These are phyloP conservation scores for Amylostereum areolatum DNA, from an alignment of 1,284 basidiomycete species.

Conservation along the genomic window DNA sequence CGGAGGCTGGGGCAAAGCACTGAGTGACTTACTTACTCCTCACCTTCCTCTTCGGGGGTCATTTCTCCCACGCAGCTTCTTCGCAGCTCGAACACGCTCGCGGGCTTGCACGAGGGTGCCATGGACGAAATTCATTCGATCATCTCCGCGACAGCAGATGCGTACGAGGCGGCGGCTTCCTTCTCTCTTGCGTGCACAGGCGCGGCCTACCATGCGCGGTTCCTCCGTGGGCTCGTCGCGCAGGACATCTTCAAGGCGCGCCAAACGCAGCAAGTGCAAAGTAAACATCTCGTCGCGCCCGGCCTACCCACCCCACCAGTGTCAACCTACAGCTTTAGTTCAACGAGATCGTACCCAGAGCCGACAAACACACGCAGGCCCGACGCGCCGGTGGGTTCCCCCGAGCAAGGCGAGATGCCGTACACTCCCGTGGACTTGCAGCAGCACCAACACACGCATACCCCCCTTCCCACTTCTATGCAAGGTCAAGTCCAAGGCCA, in stretches of 20 bases:
- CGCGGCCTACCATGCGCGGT: slow-evolving; percentile 67
- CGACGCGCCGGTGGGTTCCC: no score
- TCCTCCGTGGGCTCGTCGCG: slow-evolving; percentile 63
- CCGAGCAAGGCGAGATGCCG: no score
- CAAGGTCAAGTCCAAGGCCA: slow-evolving; percentile 2
- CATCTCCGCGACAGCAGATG: slow-evolving; percentile 65
- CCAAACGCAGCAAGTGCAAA: slow-evolving; percentile 14
- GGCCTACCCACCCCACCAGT: neutral
- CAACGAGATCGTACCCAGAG: no score
- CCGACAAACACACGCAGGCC: no score
- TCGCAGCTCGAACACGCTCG: slow-evolving; percentile 48
- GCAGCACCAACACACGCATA: slow-evolving; percentile 2
- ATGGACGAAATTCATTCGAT: slow-evolving; percentile 55
- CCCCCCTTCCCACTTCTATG: neutral
- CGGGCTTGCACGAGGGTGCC: slow-evolving; percentile 50
- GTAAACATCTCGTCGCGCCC: slow-evolving; percentile 5
- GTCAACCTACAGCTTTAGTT: slow-evolving; percentile 2
- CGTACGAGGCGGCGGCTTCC: slow-evolving; percentile 63
- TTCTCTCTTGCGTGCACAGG: slow-evolving; percentile 54
- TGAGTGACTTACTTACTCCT: neutral
- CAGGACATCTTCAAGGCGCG: slow-evolving; percentile 54
- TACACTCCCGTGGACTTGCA: neutral
- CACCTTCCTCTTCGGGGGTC: neutral
- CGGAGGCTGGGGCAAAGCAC: no score
- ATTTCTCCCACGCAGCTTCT: slow-evolving; percentile 45